These are phyloP conservation scores for Entamoeba histolytica DNA, from an alignment of 208 protist genomes.

Conservation along the genomic window DNA sequence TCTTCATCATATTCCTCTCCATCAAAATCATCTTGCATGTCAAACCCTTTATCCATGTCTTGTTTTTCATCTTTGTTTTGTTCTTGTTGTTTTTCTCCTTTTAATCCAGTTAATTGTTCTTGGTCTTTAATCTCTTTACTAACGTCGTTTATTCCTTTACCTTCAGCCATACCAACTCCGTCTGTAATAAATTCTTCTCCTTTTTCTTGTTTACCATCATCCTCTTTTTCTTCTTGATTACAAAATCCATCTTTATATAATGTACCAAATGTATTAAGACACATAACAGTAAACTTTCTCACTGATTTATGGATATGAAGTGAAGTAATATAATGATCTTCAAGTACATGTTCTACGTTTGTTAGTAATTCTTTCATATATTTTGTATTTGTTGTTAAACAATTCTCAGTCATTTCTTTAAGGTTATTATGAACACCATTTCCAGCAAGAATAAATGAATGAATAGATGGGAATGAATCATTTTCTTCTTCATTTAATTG, in stretches of 20 bases:
- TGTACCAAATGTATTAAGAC: too few species aligned
- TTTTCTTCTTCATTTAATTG: too few species aligned
- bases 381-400: too few species aligned
- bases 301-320: too few species aligned
- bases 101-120: background rate
- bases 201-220: background rate
- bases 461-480: too few species aligned
- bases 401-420: too few species aligned
- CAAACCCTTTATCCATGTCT: background rate
- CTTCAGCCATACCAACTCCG: background rate
- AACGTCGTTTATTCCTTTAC: background rate
- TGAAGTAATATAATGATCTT: too few species aligned
- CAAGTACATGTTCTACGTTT: too few species aligned
- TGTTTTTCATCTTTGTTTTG: background rate
- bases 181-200: background rate
- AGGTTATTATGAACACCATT: too few species aligned
- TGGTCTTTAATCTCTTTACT: background rate
- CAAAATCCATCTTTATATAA: background rate
- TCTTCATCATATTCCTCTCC: background rate
- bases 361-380: too few species aligned
- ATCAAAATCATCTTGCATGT: background rate
- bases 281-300: too few species aligned
- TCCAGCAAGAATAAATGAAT: too few species aligned
- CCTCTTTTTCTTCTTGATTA: background rate
- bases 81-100: background rate